Evolutionary conservation across 2,329 filamentous ascomycete species (phyloP), one percentile per base, ranked within the genome.

Genomic region (Ceratocystis albifundus): DNA sequence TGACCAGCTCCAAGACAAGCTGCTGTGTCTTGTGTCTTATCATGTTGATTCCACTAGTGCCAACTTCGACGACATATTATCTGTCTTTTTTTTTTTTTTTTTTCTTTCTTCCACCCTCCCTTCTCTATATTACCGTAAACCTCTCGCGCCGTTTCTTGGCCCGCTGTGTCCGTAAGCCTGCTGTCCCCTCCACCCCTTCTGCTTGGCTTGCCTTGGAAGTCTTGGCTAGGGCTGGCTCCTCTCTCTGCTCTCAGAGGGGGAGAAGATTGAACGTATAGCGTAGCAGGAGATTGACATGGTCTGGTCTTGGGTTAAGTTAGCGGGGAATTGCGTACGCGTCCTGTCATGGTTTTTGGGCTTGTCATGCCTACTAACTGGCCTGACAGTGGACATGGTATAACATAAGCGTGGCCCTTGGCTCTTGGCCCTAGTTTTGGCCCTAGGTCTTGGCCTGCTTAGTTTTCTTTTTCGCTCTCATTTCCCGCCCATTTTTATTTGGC

Each of bases 331-430:
- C 53, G 53, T 57, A 57, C 53, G 53, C 53, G 53, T 57, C 53
- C 53, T 57, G 53, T 32, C 53, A 57, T 57, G 53, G 53, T 17
- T 57, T 17, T 57, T 57, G 30, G 53, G 53, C 53, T 57, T 57
- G 53, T 22, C 30, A 28, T 57, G 53, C 53, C 53, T 30, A 12
- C 17, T 20, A 55, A 15, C 50, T 28, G n/a, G 20, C 20, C 50
- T 55, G 50, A 28, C 20, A 20, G 12, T 55, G 22, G 50, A 15
- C 12, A 50, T 20, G 22, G n/a, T 10, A 50, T 50, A 50, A 20
- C 17, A 50, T 50, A 20, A 50, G 32, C 32, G 12, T 36, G 32
- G 10, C 32, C 10, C 32, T 36, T 36, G 32, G 32, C 46, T 22
- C 46, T 22, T 28, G 10, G 53, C 20, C 53, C 53, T 57, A 57